phyloP scores from a whole-genome alignment of 257 asterid genomes.

The Primulina eburnea region DNA sequence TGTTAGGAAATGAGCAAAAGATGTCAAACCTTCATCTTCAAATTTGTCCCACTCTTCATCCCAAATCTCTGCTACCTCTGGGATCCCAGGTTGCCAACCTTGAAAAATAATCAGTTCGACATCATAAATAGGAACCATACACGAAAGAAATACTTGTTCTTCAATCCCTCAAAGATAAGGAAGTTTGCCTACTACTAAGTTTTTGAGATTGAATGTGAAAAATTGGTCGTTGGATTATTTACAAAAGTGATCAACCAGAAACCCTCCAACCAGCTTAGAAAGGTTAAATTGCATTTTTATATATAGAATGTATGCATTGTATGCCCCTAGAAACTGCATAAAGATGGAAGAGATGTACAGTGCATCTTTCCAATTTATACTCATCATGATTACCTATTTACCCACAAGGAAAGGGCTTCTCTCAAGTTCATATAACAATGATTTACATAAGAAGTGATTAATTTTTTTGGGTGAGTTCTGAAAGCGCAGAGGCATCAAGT shows the following conservation, averaged over 20 bases:
- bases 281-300: neutral
- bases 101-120: conserved; percentile 22
- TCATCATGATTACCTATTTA: neutral
- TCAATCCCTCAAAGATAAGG: neutral
- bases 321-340: neutral
- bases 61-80: conserved; percentile 84
- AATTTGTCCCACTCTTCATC: conserved; percentile 99
- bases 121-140: conserved; percentile 14
- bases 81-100: conserved; percentile 98
- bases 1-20: conserved; percentile 6
- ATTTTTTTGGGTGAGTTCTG: neutral
- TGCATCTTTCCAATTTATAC: neutral
- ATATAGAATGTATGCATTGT: neutral
- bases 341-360: neutral
- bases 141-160: neutral
- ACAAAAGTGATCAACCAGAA: neutral
- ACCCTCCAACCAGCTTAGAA: neutral
- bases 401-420: neutral
- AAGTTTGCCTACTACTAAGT: neutral
- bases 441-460: neutral
- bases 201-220: neutral
- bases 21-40: conserved; percentile 81
- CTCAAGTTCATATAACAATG: neutral
- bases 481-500: neutral
- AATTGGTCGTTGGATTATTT: neutral